phyloP scores from a whole-genome alignment of 441 rosid genomes.

The Pelargonium myrrhifolium region DNA sequence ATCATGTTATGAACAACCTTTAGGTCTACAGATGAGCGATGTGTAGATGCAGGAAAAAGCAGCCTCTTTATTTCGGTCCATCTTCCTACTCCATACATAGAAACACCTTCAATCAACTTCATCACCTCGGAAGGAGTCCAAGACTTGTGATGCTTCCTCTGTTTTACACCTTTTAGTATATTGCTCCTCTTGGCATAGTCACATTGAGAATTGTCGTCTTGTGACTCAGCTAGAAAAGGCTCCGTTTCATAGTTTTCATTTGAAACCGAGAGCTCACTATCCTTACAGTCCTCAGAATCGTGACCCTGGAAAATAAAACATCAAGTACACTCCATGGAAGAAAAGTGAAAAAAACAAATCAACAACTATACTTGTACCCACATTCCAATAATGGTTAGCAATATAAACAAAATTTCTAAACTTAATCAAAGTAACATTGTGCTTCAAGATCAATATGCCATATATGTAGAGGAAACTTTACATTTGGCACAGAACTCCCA shows the following conservation, averaged over 20 bases:
- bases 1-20: neutral
- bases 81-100: slow-evolving; percentile 5
- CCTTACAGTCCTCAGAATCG: slow-evolving; percentile 4
- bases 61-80: slow-evolving; percentile 7
- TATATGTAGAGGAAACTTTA: too few species aligned
- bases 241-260: neutral
- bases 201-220: neutral
- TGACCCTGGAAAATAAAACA: neutral
- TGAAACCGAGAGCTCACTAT: slow-evolving; percentile 1
- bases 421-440: too few species aligned
- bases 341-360: too few species aligned
- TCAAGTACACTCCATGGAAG: too few species aligned
- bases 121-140: slow-evolving; percentile 6
- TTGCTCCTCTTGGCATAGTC: neutral
- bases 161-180: neutral
- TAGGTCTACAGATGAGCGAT: slow-evolving; percentile 4
- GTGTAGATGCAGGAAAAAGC: slow-evolving; percentile 6
- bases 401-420: too few species aligned
- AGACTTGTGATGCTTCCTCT: slow-evolving; percentile 1
- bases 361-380: too few species aligned
- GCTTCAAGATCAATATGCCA: too few species aligned
- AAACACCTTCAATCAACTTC: slow-evolving; percentile 6
- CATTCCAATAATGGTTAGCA: too few species aligned
- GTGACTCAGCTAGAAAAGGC: neutral
- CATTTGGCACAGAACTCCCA: too few species aligned